Evolutionary conservation across 2,329 filamentous ascomycete genomes (phyloP), one percentile per base, ranked within the genome.

Genomic region (Knufia petricola): DNA sequence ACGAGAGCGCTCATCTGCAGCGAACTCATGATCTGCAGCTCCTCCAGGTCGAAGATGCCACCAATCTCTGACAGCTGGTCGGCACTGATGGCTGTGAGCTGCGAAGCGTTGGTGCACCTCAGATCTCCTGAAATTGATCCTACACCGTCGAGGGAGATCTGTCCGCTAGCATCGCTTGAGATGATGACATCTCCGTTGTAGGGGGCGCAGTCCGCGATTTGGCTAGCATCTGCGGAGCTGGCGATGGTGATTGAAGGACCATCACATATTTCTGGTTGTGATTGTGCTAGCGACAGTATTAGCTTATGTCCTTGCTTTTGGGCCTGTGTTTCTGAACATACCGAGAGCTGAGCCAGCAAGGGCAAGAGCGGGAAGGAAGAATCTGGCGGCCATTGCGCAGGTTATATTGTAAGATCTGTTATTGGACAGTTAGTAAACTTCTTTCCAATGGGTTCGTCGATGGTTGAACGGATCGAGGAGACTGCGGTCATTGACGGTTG

Each of bases 101-200:
- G 73, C 55, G 80, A 77, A 54, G 73, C 77, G 60, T 71, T 70
- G 48, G 66, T 64, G 59, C 68, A 69, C 42, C 65, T 67, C 48
- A 84, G 65, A 59, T 71, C 69, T 60, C 78, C 77, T 13, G 68
- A 70, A 68, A 87, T 84, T 52, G 69, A 59, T 63, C 77, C 67
- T 12, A 58, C 54, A 44, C 82, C 81, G 60, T 77, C 69, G 55
- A 95, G 67, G 48, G 70, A 67, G 57, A 95, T 74, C 53, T 67
- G 65, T 40, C 76, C 77, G 45, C 73, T 67, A 32, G 80, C 74
- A 45, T 65, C 63, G 31, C 72, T 70, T 53, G 73, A 74, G 56
- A 94, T 75, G 54, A 78, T 74, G 53, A 95, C 72, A 64, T 77
- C 75, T 61, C 84, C 87, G 45, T 77, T 69, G 63, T 86, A 75